Base-by-base conservation (phyloP, 2,329 filamentous ascomycete species). In the Periconia sp. region DNA sequence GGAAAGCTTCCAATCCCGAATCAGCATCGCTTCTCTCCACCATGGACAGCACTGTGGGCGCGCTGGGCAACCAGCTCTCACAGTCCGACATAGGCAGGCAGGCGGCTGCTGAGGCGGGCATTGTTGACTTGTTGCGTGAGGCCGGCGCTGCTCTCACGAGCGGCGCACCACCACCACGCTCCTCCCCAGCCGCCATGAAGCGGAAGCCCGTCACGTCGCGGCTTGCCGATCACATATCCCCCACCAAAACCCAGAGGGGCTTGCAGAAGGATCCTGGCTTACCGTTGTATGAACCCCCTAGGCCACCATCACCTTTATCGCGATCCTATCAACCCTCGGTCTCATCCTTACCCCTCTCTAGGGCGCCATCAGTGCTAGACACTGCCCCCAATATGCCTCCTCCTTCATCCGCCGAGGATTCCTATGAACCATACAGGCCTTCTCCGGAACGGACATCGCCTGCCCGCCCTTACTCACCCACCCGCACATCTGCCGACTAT, bases 341-440 rank as follows among this genome's bases (percentile, higher is more conserved):
- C 19, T 68, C 71, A 41, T 77, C 76, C 17, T 65, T 75, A 47
- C 75, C 79, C 10, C 60, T 75, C 10, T 81, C 80, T 18, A 73
- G 81, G 65, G 69, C 77, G 20, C 71, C 78, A 6, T 83, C 81
- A 1, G 74, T 84, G 30, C 67, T 83, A 40, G 80, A 83, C 61
- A 70, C 70, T 52, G 77, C 76, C 1, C 79, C 79, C 5, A 74
- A 74, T 43, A 78, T 81, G 51, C 77, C 76, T 1, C 86, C 88
- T 48, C 81, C 83, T 3, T 82, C 82, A 2, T 76, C 79, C 56
- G 85, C 89, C 68, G 81, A 81, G 6, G 84, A 86, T 3, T 81
- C 85, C 35, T 87, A 90, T 59, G 80, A 82, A 1, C 82, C 85
- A 6, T 91, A 89, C 64, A 68, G 68, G 11, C 69, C 81, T 10